These are phyloP conservation scores for Talaromyces albobiverticillius DNA, from an alignment of 2,329 filamentous ascomycete genomes.

Conservation along the genomic window DNA sequence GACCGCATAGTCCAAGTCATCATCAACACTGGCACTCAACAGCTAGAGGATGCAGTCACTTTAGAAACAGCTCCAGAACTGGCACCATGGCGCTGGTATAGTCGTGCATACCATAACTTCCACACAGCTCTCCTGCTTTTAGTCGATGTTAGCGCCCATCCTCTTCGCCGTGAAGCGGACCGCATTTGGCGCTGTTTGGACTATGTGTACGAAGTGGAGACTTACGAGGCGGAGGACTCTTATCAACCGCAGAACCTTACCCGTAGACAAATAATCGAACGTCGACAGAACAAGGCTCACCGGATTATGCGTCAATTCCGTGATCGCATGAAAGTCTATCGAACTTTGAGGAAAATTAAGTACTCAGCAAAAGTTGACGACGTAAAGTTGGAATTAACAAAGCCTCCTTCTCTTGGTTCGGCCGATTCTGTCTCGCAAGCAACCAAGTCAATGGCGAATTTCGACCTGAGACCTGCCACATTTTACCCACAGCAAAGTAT, in stretches of 20 bases:
- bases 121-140: slow-evolving; percentile 68
- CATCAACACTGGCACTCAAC: slow-evolving; percentile 57
- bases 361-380: slow-evolving; percentile 23
- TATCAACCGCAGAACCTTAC: slow-evolving; percentile 36
- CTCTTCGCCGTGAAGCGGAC: slow-evolving; percentile 56
- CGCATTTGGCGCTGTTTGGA: slow-evolving; percentile 71
- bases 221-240: slow-evolving; percentile 51
- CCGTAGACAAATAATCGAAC: slow-evolving; percentile 19
- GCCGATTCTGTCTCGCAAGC: not conserved
- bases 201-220: slow-evolving; percentile 61
- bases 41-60: slow-evolving; percentile 54
- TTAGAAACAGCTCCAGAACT: slow-evolving; percentile 55
- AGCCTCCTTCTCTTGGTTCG: not conserved
- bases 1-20: slow-evolving; percentile 63
- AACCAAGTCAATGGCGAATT: not conserved
- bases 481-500: not conserved
- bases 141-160: slow-evolving; percentile 62
- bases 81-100: slow-evolving; percentile 66
- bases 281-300: slow-evolving; percentile 56
- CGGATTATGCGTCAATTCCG: slow-evolving; percentile 62
- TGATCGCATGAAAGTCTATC: slow-evolving; percentile 36
- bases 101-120: slow-evolving; percentile 69
- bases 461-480: slow-evolving; percentile 1
- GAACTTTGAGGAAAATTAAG: slow-evolving; percentile 26
- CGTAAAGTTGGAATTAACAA: not conserved